Percentiles rank a stretch among this genome's conserved stretches.
phyloP scores from a whole-genome alignment of 208 protist genomes.

The Naegleria gruberi region DNA sequence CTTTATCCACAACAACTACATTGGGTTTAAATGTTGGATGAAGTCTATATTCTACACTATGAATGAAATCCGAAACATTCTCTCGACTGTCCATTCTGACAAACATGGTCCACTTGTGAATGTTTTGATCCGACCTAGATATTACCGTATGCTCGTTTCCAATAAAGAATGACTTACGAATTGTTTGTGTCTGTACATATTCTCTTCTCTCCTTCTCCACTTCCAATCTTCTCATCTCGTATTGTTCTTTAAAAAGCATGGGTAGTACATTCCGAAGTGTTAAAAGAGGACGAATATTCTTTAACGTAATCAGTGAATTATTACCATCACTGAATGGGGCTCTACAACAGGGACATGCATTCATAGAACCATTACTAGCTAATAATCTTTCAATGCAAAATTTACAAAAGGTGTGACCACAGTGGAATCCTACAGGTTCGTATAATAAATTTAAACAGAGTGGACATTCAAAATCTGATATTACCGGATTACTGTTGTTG shows the following conservation, averaged over 20 bases:
- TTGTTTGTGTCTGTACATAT: background rate
- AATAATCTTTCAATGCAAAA: background rate
- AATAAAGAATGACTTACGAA: background rate
- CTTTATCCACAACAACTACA: background rate
- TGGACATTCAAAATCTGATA: conserved; percentile 14
- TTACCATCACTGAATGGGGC: background rate
- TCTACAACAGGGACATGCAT: background rate
- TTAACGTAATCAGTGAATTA: background rate
- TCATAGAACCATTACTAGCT: background rate
- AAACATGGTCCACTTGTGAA: conserved; percentile 4
- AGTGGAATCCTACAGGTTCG: background rate
- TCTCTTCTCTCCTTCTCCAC: background rate
- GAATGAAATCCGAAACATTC: background rate
- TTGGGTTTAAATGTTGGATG: conserved; percentile 11
- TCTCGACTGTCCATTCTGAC: background rate
- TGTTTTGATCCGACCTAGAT: background rate
- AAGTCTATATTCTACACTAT: background rate
- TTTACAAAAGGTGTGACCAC: conserved; percentile 16
- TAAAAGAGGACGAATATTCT: background rate
- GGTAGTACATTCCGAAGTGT: background rate
- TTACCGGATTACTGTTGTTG: too few species aligned
- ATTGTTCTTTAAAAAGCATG: background rate
- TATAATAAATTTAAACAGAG: background rate
- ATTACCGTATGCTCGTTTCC: background rate
- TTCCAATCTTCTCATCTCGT: background rate